A percentile compares a stretch with the other conserved stretches of the same genome.
Evolutionary conservation across 1,284 basidiomycete species (phyloP).

Genomic region (Gymnopus androsaceus): DNA sequence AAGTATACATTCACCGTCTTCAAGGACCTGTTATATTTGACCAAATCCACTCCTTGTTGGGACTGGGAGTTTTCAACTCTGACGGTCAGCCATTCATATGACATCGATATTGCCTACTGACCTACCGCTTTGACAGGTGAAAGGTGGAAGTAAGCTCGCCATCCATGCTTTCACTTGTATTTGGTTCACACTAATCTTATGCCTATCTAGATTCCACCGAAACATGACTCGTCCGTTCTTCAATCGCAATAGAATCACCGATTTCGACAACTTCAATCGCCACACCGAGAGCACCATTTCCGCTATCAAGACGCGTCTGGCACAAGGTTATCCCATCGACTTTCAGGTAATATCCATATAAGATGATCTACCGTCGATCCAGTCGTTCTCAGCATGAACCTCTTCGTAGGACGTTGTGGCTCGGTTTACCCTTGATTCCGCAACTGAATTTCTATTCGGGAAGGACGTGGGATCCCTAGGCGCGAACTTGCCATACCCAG

Average conservation of each 20-base stretch:
- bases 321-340: slow-evolving; percentile 16
- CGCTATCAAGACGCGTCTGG: slow-evolving; percentile 5
- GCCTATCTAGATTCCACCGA: slow-evolving; percentile 41
- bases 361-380: too few species aligned
- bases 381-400: too few species aligned
- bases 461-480: slow-evolving; percentile 12
- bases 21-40: slow-evolving; percentile 13
- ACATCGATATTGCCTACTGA: slow-evolving; percentile 4
- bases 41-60: slow-evolving; percentile 40
- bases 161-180: slow-evolving; percentile 51
- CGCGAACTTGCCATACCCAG: slow-evolving; percentile 9
- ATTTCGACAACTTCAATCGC: slow-evolving; percentile 38
- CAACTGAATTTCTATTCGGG: slow-evolving; percentile 24
- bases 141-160: slow-evolving; percentile 46
- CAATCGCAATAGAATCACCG: slow-evolving; percentile 35
- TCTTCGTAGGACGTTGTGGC: slow-evolving; percentile 16
- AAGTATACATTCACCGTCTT: not conserved
- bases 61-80: slow-evolving; percentile 43
- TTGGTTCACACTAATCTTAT: slow-evolving; percentile 44
- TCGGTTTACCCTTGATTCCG: slow-evolving; percentile 29
- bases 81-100: slow-evolving; percentile 29
- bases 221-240: slow-evolving; percentile 42
- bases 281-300: slow-evolving; percentile 21
- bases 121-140: slow-evolving; percentile 27
- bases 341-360: slow-evolving; percentile 11